phyloP scores from a whole-genome alignment of 768 basidiomycete species.

The Hemileccinum impolitum region DNA sequence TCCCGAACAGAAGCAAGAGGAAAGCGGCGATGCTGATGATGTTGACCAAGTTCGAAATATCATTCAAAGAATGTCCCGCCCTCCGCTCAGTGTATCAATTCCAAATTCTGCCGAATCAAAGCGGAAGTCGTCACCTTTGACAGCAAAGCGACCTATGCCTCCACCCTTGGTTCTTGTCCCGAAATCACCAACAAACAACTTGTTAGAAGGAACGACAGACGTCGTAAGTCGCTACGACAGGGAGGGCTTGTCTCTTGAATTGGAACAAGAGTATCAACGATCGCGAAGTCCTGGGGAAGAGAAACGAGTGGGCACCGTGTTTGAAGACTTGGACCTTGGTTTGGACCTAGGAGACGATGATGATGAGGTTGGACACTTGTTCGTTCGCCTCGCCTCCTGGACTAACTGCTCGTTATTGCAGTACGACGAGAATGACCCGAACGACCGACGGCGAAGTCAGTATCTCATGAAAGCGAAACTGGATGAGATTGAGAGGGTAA shows the following conservation, averaged over 20 bases:
- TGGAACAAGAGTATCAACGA: slow-evolving; percentile 28
- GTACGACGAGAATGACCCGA: slow-evolving; percentile 69
- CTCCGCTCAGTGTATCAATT: slow-evolving; percentile 33
- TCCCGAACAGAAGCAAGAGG: slow-evolving; percentile 23
- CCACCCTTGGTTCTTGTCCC: slow-evolving; percentile 55
- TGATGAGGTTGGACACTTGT: slow-evolving; percentile 36
- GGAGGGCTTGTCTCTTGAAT: slow-evolving; percentile 22
- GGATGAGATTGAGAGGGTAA: slow-evolving; percentile 75
- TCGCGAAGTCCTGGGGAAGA: slow-evolving; percentile 38
- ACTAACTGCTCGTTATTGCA: slow-evolving; percentile 28
- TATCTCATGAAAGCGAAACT: slow-evolving; percentile 69
- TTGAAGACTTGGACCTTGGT: slow-evolving; percentile 45
- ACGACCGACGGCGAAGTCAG: slow-evolving; percentile 74
- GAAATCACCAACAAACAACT: slow-evolving; percentile 29
- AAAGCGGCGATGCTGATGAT: slow-evolving; percentile 32
- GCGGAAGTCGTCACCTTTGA: slow-evolving; percentile 36
- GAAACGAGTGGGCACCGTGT: slow-evolving; percentile 44
- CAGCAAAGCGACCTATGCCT: slow-evolving; percentile 45
- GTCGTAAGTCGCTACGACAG: slow-evolving; percentile 8
- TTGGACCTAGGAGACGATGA: slow-evolving; percentile 41
- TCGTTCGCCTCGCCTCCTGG: not conserved
- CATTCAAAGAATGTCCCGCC: slow-evolving; percentile 39
- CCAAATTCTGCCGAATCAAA: slow-evolving; percentile 39
- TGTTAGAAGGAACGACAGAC: slow-evolving; percentile 26
- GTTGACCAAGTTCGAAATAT: slow-evolving; percentile 35